Conservation (phyloP, 352 stramenopile species). For the Aphanomyces astaci region DNA sequence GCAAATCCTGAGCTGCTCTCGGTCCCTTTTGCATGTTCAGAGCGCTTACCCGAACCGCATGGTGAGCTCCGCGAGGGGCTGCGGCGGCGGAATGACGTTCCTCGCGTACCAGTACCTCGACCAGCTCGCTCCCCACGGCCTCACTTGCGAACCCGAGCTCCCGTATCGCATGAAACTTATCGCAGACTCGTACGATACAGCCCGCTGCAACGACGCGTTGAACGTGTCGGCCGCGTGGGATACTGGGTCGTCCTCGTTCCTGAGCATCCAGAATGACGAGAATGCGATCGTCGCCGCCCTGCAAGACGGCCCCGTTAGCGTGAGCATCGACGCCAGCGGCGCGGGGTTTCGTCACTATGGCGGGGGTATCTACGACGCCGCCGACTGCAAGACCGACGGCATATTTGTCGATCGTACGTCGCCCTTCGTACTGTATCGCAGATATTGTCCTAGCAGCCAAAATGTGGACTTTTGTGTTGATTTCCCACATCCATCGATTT, state of each 20-base stretch:
- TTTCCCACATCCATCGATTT: neutral
- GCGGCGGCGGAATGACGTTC: constrained; percentile 83
- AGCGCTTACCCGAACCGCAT: constrained; percentile 64
- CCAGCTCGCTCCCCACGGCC: constrained; percentile 44
- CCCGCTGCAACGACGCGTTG: neutral
- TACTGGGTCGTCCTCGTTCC: constrained; percentile 21
- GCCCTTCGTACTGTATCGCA: too few relatives aligned
- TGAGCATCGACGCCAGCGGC: constrained; percentile 64
- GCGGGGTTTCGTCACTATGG: constrained; percentile 80
- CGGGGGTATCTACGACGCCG: constrained; percentile 77
- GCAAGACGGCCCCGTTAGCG: constrained; percentile 53
- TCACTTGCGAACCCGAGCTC: constrained; percentile 57
- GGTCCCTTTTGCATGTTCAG: constrained; percentile 56
- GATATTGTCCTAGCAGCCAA: too few relatives aligned
- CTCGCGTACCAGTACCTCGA: constrained; percentile 84
- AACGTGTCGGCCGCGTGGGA: constrained; percentile 19
- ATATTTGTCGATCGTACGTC: constrained; percentile 56
- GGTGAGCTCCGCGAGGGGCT: constrained; percentile 71
- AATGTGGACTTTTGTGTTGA: too few relatives aligned
- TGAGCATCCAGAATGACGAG: constrained; percentile 43
- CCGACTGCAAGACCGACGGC: constrained; percentile 61
- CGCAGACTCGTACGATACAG: neutral
- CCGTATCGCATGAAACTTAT: constrained; percentile 67
- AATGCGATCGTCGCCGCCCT: constrained; percentile 56
- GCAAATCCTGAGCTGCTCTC: constrained; percentile 75